A percentile compares a stretch with the other conserved stretches of the same genome.
Evolutionary conservation across 2,329 filamentous ascomycete genomes (phyloP).

Genomic region (Phyllosticta citribraziliensis): DNA sequence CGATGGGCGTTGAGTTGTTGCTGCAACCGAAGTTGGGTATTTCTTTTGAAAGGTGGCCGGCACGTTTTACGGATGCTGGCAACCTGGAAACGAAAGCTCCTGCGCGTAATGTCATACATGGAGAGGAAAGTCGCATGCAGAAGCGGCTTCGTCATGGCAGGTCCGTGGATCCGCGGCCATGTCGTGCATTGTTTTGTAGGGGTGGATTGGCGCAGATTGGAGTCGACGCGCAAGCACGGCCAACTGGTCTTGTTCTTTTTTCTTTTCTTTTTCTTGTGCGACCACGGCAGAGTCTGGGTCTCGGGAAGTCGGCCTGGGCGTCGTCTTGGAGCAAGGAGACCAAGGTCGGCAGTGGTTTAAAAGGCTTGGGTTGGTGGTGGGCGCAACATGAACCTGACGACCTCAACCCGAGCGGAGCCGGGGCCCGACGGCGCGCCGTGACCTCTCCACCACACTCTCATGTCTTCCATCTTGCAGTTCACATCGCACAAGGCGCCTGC

Average conservation of each 20-base stretch:
- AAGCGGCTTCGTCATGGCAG: not conserved
- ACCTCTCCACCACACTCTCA: not conserved
- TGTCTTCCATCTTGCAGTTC: not conserved
- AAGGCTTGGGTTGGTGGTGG: not conserved
- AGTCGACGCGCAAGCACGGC: not conserved
- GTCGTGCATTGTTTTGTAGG: not conserved
- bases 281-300: not conserved
- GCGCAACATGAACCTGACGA: not conserved
- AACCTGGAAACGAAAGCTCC: not conserved
- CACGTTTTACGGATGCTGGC: not conserved
- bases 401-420: not conserved
- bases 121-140: not conserved
- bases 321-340: not conserved
- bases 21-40: not conserved
- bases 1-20: not conserved
- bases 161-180: not conserved
- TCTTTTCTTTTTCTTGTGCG: not conserved
- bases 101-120: not conserved
- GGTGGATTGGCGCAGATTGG: not conserved
- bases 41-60: not conserved
- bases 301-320: not conserved
- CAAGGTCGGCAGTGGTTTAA: not conserved
- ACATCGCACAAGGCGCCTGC: not conserved
- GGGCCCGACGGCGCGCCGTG: not conserved
- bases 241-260: not conserved